Percentiles rank a stretch among this genome's conserved stretches.
phyloP scores from a whole-genome alignment of 129 eudicot species.

The Flaveria brownii region DNA sequence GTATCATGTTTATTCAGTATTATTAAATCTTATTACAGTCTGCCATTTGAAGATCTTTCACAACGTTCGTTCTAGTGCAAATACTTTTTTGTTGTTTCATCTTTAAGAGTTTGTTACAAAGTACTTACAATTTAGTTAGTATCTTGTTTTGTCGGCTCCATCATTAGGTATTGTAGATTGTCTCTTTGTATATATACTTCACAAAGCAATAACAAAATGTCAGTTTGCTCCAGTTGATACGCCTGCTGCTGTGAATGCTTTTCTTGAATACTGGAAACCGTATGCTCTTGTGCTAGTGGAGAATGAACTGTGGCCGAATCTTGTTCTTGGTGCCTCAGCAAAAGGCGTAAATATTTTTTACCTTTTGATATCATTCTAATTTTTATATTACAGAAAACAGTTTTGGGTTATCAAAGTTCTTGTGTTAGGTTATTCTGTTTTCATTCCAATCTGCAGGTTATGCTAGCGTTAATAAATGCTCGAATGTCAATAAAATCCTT shows the following conservation, averaged over 20 bases:
- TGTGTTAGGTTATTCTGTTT: slow-evolving; percentile 1
- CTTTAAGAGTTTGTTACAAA: background rate
- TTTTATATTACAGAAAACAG: background rate
- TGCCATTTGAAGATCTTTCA: no score
- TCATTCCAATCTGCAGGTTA: slow-evolving; percentile 46
- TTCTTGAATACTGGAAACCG: slow-evolving; percentile 90
- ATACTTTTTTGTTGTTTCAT: background rate
- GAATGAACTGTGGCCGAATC: slow-evolving; percentile 97
- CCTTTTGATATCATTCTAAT: background rate
- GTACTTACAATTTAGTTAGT: slow-evolving; percentile 10
- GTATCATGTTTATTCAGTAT: slow-evolving; percentile 20
- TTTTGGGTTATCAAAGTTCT: background rate
- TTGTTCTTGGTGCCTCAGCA: slow-evolving; percentile 70
- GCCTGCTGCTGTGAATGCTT: slow-evolving; percentile 74
- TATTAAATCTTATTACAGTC: background rate
- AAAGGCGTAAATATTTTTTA: slow-evolving; percentile 55
- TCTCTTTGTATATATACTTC: slow-evolving; percentile 7
- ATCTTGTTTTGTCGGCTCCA: background rate
- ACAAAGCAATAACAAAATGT: slow-evolving; percentile 22
- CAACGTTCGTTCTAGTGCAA: background rate
- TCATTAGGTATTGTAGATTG: background rate
- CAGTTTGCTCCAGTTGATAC: slow-evolving; percentile 98
- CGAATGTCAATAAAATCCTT: slow-evolving; percentile 77
- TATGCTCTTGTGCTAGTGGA: slow-evolving; percentile 78
- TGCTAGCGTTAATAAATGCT: slow-evolving; percentile 71